A percentile compares a stretch with the other conserved stretches of the same genome.
These are phyloP conservation scores for Lactarius trivialis DNA, from an alignment of 768 basidiomycete genomes.

Conservation along the genomic window DNA sequence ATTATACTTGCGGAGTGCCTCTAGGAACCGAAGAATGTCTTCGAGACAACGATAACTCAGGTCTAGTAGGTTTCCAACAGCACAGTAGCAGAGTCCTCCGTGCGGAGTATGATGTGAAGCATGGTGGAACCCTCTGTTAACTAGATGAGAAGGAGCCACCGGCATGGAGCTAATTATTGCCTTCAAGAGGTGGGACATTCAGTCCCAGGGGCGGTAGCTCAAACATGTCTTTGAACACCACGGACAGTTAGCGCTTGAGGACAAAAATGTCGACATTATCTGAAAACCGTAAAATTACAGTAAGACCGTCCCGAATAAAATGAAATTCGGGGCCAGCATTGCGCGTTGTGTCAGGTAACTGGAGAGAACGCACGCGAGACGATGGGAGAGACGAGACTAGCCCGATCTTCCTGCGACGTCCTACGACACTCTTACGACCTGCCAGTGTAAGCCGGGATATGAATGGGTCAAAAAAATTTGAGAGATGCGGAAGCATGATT, in stretches of 20 bases:
- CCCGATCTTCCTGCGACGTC: too few species aligned
- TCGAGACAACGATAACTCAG: slow-evolving; percentile 8
- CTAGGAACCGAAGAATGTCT: slow-evolving; percentile 10
- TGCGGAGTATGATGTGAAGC: slow-evolving; percentile 11
- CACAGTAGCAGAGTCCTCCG: slow-evolving; percentile 12
- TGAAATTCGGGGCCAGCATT: slow-evolving; percentile 15
- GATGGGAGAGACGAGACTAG: not conserved
- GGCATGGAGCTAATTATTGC: not conserved
- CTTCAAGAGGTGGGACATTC: not conserved
- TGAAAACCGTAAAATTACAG: slow-evolving; percentile 15
- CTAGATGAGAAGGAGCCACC: not conserved
- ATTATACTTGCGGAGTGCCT: slow-evolving; percentile 18
- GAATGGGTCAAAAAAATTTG: too few species aligned
- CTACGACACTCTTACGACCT: too few species aligned
- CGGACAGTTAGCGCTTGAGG: slow-evolving; percentile 9
- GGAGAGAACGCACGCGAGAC: not conserved
- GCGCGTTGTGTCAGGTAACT: not conserved
- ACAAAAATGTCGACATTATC: slow-evolving; percentile 17
- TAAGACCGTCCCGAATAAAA: not conserved
- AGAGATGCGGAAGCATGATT: not conserved
- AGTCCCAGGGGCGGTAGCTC: slow-evolving; percentile 3
- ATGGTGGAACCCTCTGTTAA: slow-evolving; percentile 9
- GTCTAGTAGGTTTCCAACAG: slow-evolving; percentile 4
- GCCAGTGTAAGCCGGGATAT: too few species aligned
- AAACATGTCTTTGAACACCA: slow-evolving; percentile 12